Conservation (phyloP, 805 yeast genomes). For the Citeromyces matritensis region DNA sequence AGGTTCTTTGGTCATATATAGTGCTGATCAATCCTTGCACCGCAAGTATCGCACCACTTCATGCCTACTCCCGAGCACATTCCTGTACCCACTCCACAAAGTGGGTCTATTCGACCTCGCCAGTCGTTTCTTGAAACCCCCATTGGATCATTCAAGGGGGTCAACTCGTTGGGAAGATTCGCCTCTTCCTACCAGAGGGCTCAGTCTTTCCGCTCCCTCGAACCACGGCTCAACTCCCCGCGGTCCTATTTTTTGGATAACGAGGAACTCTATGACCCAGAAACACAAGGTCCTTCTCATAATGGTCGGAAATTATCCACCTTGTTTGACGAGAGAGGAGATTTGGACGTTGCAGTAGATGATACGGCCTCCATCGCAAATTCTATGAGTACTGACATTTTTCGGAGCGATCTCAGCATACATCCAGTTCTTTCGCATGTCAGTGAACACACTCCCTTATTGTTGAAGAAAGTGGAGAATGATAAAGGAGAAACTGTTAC, state of each 20-base stretch:
- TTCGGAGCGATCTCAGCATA: constrained; percentile 9
- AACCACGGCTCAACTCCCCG: constrained; percentile 37
- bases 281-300: constrained; percentile 47
- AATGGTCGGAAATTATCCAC: constrained; percentile 52
- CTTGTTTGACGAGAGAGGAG: constrained; percentile 17
- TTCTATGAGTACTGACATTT: constrained; percentile 6
- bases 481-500: constrained; percentile 57
- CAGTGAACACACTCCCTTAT: constrained; percentile 31
- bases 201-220: constrained; percentile 46
- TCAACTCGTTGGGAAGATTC: constrained; percentile 60
- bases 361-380: constrained; percentile 23
- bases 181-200: constrained; percentile 74
- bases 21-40: no score
- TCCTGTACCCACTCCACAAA: no score
- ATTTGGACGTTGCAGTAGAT: constrained; percentile 20
- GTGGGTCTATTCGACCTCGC: constrained; percentile 1
- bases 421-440: constrained; percentile 8
- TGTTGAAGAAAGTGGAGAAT: constrained; percentile 51
- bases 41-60: no score
- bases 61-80: no score
- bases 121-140: constrained; percentile 26
- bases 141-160: constrained; percentile 46
- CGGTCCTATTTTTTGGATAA: constrained; percentile 50
- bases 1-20: no score
- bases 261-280: constrained; percentile 59